Conservation (phyloP, 1,139 yeast genomes). For the Ashbya aceris region DNA sequence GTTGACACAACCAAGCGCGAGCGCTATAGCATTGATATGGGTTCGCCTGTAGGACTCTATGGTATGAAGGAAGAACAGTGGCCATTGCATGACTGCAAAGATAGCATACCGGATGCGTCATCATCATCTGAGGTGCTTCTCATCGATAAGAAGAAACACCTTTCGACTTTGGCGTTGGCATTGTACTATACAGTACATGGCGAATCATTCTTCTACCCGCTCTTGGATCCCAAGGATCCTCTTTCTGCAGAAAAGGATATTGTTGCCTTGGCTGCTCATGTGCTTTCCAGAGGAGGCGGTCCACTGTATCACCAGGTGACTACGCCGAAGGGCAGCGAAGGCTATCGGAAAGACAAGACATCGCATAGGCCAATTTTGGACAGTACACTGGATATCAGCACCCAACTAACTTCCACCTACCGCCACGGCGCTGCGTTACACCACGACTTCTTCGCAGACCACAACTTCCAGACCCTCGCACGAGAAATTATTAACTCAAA, state of each 20-base stretch:
- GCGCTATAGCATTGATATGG: slow-evolving; percentile 6
- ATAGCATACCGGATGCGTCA: slow-evolving; percentile 48
- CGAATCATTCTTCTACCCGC: slow-evolving; percentile 43
- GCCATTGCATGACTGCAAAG: slow-evolving; percentile 42
- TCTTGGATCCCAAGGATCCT: slow-evolving; percentile 46
- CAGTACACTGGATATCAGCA: slow-evolving; percentile 1
- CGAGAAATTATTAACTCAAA: slow-evolving; percentile 4
- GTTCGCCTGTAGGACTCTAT: slow-evolving; percentile 5
- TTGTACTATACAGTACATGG: slow-evolving; percentile 51
- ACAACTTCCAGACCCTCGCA: slow-evolving; percentile 3
- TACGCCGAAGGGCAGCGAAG: slow-evolving; percentile 8
- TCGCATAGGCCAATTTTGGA: slow-evolving; percentile 7
- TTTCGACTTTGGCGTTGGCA: slow-evolving; percentile 39
- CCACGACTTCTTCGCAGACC: slow-evolving; percentile 10
- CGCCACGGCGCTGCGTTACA: slow-evolving; percentile 10
- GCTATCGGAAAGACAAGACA: slow-evolving; percentile 8
- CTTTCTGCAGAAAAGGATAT: slow-evolving; percentile 68
- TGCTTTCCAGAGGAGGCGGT: slow-evolving; percentile 21
- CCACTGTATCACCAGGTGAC: slow-evolving; percentile 41
- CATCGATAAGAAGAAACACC: slow-evolving; percentile 44
- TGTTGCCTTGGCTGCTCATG: slow-evolving; percentile 45
- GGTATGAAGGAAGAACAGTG: slow-evolving; percentile 8
- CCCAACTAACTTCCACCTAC: slow-evolving; percentile 2
- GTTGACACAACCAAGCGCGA: neutral
- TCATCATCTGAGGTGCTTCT: slow-evolving; percentile 53